phyloP scores from a whole-genome alignment of 495 filamentous ascomycete species.

The Physcia stellaris region DNA sequence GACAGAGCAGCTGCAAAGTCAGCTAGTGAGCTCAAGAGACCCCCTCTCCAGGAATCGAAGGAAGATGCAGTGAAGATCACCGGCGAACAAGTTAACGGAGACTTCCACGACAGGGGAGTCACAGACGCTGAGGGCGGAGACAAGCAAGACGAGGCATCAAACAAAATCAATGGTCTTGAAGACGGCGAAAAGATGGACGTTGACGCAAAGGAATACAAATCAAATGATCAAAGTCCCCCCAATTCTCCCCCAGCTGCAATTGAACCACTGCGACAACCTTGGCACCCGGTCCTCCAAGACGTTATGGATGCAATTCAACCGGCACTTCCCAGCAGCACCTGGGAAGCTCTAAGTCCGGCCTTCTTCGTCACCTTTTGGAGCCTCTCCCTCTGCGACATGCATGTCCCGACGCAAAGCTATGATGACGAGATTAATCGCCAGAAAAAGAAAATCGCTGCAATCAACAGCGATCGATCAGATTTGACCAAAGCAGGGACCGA shows the following conservation, averaged over 20 bases:
- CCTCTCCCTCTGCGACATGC: slow-evolving; percentile 65
- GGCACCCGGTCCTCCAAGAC: slow-evolving; percentile 62
- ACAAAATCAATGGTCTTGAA: slow-evolving; percentile 14
- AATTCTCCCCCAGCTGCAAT: not conserved
- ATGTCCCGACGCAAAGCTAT: slow-evolving; percentile 60
- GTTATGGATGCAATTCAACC: slow-evolving; percentile 55
- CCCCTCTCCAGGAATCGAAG: slow-evolving; percentile 11
- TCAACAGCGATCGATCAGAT: slow-evolving; percentile 60
- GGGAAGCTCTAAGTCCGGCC: slow-evolving; percentile 51
- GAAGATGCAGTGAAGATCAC: slow-evolving; percentile 15
- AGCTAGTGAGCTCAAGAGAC: slow-evolving; percentile 4
- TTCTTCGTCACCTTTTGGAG: slow-evolving; percentile 95
- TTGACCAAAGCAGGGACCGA: slow-evolving; percentile 49
- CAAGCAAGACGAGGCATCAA: slow-evolving; percentile 4
- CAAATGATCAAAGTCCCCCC: not conserved
- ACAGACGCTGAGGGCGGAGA: not conserved
- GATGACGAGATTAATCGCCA: slow-evolving; percentile 51
- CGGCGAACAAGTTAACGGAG: slow-evolving; percentile 3
- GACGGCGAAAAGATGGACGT: slow-evolving; percentile 4
- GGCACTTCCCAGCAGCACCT: slow-evolving; percentile 46
- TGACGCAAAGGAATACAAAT: not conserved
- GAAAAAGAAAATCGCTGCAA: slow-evolving; percentile 41
- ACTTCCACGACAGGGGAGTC: not conserved
- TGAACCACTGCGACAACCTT: slow-evolving; percentile 34
- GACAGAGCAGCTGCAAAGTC: slow-evolving; percentile 19